A percentile compares a stretch with the other conserved stretches of the same genome.
Conservation (phyloP, 129 eudicot species). For the Artemisia argyi region DNA sequence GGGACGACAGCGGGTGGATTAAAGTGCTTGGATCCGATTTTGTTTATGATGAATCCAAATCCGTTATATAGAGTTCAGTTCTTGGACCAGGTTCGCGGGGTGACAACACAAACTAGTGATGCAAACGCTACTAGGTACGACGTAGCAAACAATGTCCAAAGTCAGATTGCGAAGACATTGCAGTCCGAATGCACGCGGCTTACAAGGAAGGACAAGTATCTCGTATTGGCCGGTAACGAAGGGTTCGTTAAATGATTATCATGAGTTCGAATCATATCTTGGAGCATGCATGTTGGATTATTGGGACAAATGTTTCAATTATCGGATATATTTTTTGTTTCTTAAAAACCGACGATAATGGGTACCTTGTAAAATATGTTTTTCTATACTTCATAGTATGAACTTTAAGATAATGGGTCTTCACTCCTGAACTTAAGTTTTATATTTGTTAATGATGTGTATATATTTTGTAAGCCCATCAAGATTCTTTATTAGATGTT, state of each 20-base stretch:
- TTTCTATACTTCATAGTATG: background rate
- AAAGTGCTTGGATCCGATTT: constrained; percentile 62
- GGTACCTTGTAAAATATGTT: constrained; percentile 4
- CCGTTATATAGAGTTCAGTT: constrained; percentile 48
- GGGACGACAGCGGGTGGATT: constrained; percentile 76
- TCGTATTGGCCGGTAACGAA: constrained; percentile 69
- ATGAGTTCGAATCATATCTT: constrained; percentile 11
- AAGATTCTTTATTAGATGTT: constrained; percentile 4
- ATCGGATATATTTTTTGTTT: constrained; percentile 1
- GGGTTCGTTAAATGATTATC: constrained; percentile 33
- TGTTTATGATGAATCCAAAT: constrained; percentile 70
- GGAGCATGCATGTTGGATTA: background rate
- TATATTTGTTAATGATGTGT: constrained; percentile 1
- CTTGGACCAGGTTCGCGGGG: constrained; percentile 40
- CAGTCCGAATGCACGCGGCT: constrained; percentile 57
- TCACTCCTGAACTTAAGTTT: background rate
- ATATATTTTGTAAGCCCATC: constrained; percentile 3
- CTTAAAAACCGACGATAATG: background rate
- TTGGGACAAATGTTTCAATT: constrained; percentile 9
- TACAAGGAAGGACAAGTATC: constrained; percentile 65
- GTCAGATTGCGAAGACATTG: constrained; percentile 52
- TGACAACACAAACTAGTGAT: constrained; percentile 12
- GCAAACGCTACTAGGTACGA: constrained; percentile 37
- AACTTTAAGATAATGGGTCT: background rate
- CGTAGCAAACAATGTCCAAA: constrained; percentile 61